A percentile compares a stretch with the other conserved stretches of the same genome.
Conservation (phyloP, 1,284 basidiomycete genomes). For the Chalciporus sp. region DNA sequence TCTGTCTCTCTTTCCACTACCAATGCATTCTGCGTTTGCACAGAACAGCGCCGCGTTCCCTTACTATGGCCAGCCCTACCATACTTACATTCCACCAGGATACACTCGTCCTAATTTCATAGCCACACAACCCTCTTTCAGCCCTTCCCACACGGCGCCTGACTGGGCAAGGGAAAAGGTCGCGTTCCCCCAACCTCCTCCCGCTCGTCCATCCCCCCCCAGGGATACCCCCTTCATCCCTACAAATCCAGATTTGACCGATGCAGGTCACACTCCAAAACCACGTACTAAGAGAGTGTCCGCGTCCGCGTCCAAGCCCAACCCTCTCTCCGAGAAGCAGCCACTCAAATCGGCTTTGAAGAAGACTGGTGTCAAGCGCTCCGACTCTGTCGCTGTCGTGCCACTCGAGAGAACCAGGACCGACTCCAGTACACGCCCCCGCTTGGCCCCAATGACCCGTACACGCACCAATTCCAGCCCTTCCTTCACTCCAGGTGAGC, state of each 20-base stretch:
- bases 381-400: constrained; percentile 23
- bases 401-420: constrained; percentile 37
- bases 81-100: constrained; percentile 36
- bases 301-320: constrained; percentile 19
- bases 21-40: constrained; percentile 28
- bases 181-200: constrained; percentile 16
- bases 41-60: constrained; percentile 30
- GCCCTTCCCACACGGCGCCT: constrained; percentile 20
- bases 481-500: constrained; percentile 36
- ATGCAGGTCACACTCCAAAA: constrained; percentile 21
- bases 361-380: constrained; percentile 36
- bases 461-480: constrained; percentile 36
- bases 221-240: constrained; percentile 29
- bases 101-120: constrained; percentile 20
- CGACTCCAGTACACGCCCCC: constrained; percentile 34
- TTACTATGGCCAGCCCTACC: constrained; percentile 39
- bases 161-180: constrained; percentile 33
- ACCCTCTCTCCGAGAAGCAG: constrained; percentile 29
- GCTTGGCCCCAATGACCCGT: constrained; percentile 36
- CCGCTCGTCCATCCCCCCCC: constrained; percentile 20
- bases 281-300: constrained; percentile 29
- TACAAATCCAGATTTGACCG: constrained; percentile 22
- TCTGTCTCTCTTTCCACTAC: constrained; percentile 8
- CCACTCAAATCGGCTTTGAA: constrained; percentile 64
- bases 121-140: constrained; percentile 14